phyloP scores from a whole-genome alignment of 2,329 filamentous ascomycete species.

The Talaromyces funiculosus region DNA sequence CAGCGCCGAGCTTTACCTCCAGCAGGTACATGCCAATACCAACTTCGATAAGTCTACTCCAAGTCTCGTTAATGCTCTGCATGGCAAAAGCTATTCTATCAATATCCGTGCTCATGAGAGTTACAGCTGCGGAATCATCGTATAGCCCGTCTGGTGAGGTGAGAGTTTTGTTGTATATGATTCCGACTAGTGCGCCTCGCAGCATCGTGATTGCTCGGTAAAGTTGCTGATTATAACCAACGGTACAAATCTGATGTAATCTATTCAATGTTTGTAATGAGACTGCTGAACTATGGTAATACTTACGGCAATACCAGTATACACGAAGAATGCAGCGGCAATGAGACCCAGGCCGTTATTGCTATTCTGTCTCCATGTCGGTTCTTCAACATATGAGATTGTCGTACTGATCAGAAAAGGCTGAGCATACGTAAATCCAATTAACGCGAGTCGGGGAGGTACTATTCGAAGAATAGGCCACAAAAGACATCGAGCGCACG shows the following conservation, averaged over 20 bases:
- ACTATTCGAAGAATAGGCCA: slow-evolving; percentile 21
- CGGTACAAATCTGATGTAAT: not conserved
- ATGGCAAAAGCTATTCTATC: slow-evolving; percentile 40
- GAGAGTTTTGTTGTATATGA: slow-evolving; percentile 5
- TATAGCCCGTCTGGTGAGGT: not conserved
- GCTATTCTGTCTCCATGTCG: slow-evolving; percentile 19
- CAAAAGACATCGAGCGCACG: slow-evolving; percentile 13
- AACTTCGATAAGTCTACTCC: slow-evolving; percentile 41
- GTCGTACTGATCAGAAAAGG: not conserved
- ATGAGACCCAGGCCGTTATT: slow-evolving; percentile 37
- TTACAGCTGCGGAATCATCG: slow-evolving; percentile 34
- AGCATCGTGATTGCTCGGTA: slow-evolving; percentile 19
- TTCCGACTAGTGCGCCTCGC: not conserved
- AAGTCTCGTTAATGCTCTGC: slow-evolving; percentile 40
- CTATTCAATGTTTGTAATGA: not conserved
- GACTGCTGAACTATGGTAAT: not conserved
- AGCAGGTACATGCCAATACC: slow-evolving; percentile 22
- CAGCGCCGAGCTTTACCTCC: not conserved
- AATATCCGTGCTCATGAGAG: slow-evolving; percentile 44
- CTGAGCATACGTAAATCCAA: slow-evolving; percentile 4
- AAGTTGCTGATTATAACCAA: slow-evolving; percentile 36
- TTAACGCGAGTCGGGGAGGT: not conserved
- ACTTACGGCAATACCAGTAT: slow-evolving; percentile 37
- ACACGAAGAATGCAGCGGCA: slow-evolving; percentile 40
- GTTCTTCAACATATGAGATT: slow-evolving; percentile 17